Evolutionary conservation across 192 early-diverging fungal species (phyloP), one percentile per base, ranked within the genome.

Genomic region (Entomortierella lignicola): DNA sequence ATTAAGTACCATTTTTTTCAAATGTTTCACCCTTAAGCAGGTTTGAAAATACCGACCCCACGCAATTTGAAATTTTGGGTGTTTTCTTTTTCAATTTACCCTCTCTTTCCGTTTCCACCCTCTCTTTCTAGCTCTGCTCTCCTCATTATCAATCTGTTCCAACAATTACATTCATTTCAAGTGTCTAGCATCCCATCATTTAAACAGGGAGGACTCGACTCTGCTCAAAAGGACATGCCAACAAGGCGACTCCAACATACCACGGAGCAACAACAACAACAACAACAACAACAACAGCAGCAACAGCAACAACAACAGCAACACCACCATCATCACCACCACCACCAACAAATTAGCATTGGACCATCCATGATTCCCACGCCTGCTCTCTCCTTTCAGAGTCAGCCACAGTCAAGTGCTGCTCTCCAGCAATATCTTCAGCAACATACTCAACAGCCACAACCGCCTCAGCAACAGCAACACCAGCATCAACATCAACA

Each of bases 401-500:
- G 27, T 26, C 52, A 47, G 20, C 12, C 15, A 20, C 44, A 47
- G 44, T 47, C 44, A 47, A 47, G 17, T 20, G 20, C 60, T 1
- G 18, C 41, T 0, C 31, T 67, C 42, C 39, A 67, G 32, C 54
- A 39, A 12, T 55, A 55, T 0, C 31, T 67, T 29, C 39, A 67
- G 32, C 54, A 39, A 12, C 65, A 55, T 25, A 27, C 23, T 12
- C 50, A 69, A 21, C 30, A 21, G 30, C 8, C 25, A 34, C n/a
- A 51, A 56, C 57, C 26, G 11, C 26, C 52, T 2, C 63, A 31
- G 37, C 50, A 37, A 11, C 65, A 55, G 21, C 60, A 70, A 32
- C 55, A 71, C 32, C 61, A 50, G n/a, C 54, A 56, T 23, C 54
- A 71, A 52, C 53, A 57, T 10, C 66, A 68, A 8, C 44, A 70